Evolutionary conservation across 345 rosid species (phyloP).

Genomic region (Trapa bicornis): DNA sequence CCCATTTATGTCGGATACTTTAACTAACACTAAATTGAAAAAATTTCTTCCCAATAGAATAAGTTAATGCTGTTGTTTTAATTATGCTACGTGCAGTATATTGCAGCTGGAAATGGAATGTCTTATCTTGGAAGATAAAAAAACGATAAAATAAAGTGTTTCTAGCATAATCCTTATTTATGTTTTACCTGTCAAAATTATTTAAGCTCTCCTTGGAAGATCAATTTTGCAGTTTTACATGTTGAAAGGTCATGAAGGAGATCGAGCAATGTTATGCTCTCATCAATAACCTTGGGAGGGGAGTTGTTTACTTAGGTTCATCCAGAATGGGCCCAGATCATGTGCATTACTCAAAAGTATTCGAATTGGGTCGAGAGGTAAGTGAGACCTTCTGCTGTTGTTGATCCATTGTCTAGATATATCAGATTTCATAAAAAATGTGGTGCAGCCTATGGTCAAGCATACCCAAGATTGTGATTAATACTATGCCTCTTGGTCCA

Average conservation of each 20-base stretch:
- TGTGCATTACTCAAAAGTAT: constrained; percentile 48
- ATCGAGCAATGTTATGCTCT: constrained; percentile 60
- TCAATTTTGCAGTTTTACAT: constrained; percentile 1
- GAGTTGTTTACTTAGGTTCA: constrained; percentile 78
- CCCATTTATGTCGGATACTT: neutral
- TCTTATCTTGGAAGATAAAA: neutral
- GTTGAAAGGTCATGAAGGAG: constrained; percentile 73
- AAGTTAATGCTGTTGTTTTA: neutral
- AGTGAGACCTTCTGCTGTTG: constrained; percentile 15
- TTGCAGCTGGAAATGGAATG: neutral
- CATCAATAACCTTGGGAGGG: constrained; percentile 62
- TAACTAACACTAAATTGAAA: neutral
- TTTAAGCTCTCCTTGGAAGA: neutral
- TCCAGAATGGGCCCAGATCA: constrained; percentile 65
- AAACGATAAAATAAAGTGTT: neutral
- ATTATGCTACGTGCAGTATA: neutral
- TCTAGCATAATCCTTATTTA: neutral
- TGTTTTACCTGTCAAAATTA: neutral
- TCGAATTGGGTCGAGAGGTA: constrained; percentile 61
- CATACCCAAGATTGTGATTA: neutral
- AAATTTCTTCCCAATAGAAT: neutral
- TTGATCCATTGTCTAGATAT: neutral
- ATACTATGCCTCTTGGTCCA: neutral
- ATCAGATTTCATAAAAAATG: neutral
- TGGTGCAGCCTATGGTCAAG: neutral